phyloP scores from a whole-genome alignment of 2,329 filamentous ascomycete species.

The Aspergillus bombycis region DNA sequence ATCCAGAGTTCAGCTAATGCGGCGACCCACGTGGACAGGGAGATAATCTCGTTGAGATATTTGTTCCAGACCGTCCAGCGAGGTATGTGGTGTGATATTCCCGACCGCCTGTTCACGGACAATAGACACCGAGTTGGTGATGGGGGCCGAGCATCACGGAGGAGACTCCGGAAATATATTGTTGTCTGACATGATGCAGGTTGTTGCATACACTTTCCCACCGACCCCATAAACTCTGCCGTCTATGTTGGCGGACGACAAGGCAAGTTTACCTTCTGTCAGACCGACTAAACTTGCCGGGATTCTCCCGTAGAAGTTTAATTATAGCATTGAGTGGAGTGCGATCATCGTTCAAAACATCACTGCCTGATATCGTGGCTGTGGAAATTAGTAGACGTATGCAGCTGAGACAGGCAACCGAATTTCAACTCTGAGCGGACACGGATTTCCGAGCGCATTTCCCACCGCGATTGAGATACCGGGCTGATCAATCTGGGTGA shows the following conservation, averaged over 20 bases:
- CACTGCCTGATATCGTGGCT: background rate
- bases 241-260: background rate
- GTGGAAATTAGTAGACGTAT: background rate
- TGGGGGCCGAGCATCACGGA: background rate
- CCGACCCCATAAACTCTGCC: background rate
- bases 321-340: slow-evolving; percentile 5
- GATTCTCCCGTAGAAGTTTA: background rate
- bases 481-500: background rate
- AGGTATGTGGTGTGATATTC: background rate
- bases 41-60: background rate
- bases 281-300: background rate
- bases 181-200: background rate
- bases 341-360: background rate
- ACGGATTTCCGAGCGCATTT: background rate
- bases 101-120: background rate
- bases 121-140: background rate
- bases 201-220: background rate
- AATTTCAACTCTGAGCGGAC: background rate
- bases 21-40: background rate
- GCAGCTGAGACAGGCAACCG: background rate
- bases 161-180: background rate
- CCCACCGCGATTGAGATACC: background rate
- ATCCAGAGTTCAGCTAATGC: background rate
- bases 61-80: background rate
- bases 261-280: background rate